Evolutionary conservation across 1,139 yeast genomes (phyloP), one percentile per base, ranked within the genome.

Genomic region (Meyerozyma sp.): DNA sequence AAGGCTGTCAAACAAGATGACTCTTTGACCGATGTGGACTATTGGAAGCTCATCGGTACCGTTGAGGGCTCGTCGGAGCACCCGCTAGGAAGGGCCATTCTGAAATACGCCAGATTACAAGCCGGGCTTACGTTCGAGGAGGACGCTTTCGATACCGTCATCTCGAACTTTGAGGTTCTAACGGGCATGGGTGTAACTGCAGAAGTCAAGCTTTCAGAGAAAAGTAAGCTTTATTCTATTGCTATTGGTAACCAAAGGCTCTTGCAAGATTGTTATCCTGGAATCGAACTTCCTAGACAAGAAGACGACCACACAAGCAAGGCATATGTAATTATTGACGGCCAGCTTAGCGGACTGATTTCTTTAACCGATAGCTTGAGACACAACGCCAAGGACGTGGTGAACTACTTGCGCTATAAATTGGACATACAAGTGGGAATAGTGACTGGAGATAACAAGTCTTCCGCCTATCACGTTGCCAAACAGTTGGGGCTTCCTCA

Each of bases 391-490:
- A 65, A 61, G 29, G 73, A 72, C 2, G 83, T 89, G 0, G 67
- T 93, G 13, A 65, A 73, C 23, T 75, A 79, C 47, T 70, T 93
- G 42, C 71, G 68, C 43, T 51, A 53, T 38, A 56, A 63, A 1
- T 68, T 71, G 44, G 84, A 86, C 0, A 77, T 80, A 53, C 71
- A 75, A 10, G 82, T 90, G n/a, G 95, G 91, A 7, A 83, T 93
- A 79, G 87, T 93, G 1, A 89, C 96, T 1, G 99, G 99, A 39
- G 99, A 93, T 60, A 79, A 81, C 46, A 63, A 62, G 6, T 68
- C 68, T 23, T 81, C 87, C 1, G 95, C 96, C 0, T 58, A 66
- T 34, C 72, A 73, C 44, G 78, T 89, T 32, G 96, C 95, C 0
- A 54, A 59, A 9, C 75, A 77, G 43, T 76, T 89, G 40, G 94